These are phyloP conservation scores for Myxozyma neotropica DNA, from an alignment of 805 yeast genomes.

Conservation along the genomic window DNA sequence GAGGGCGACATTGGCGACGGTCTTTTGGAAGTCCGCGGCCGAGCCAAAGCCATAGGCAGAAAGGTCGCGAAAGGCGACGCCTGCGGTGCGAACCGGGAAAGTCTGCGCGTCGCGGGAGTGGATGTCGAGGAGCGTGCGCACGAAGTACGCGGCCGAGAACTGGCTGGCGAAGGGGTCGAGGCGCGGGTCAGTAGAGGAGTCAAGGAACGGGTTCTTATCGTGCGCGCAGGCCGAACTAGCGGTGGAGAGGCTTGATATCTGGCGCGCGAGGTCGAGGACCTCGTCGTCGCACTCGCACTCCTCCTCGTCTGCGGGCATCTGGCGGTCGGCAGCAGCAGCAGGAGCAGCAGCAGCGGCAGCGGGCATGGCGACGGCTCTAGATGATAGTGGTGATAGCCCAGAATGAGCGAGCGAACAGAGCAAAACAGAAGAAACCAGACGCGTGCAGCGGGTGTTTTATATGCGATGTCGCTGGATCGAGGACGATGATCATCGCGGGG, in stretches of 20 bases:
- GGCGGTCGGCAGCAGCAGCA: no score
- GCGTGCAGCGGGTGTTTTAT: no score
- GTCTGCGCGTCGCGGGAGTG: slow-evolving; percentile 59
- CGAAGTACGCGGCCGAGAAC: slow-evolving; percentile 65
- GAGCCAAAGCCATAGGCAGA: slow-evolving; percentile 66
- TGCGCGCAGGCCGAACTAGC: background rate
- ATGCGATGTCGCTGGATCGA: no score
- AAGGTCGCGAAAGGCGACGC: slow-evolving; percentile 60
- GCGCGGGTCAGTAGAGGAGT: slow-evolving; percentile 44
- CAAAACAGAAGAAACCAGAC: no score
- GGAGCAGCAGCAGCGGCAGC: no score
- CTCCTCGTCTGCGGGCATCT: no score
- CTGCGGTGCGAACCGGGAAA: slow-evolving; percentile 61
- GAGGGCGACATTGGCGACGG: slow-evolving; percentile 52
- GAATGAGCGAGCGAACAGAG: no score
- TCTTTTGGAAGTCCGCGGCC: slow-evolving; percentile 67
- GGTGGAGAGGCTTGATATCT: slow-evolving; percentile 25
- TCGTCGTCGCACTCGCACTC: slow-evolving; percentile 5
- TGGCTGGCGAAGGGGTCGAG: slow-evolving; percentile 61
- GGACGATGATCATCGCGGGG: no score
- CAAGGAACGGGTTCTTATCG: slow-evolving; percentile 31
- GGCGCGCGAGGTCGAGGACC: slow-evolving; percentile 32
- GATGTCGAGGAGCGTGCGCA: slow-evolving; percentile 57
- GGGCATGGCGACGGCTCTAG: no score
- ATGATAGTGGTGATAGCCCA: no score